These are phyloP conservation scores for Ustilago nuda DNA, from an alignment of 1,284 basidiomycete species.

Conservation along the genomic window DNA sequence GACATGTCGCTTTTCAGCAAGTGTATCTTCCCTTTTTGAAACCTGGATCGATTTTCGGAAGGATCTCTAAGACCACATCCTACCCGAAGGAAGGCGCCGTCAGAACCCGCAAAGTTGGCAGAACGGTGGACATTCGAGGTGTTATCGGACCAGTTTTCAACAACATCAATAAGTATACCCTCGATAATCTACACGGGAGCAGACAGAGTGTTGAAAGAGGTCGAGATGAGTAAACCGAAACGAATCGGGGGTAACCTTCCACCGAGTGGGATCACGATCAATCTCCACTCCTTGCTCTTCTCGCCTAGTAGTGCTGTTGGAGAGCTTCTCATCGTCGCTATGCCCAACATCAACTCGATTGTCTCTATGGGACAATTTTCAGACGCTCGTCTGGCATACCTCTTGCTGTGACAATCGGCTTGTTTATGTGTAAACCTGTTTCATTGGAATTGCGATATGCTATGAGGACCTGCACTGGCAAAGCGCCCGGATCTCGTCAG, in stretches of 20 bases:
- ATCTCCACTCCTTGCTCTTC: too few relatives aligned
- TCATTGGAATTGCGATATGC: slow-evolving; percentile 7
- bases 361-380: too few relatives aligned
- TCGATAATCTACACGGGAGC: background rate
- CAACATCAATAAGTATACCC: background rate
- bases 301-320: too few relatives aligned
- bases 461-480: slow-evolving; percentile 29
- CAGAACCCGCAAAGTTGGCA: background rate
- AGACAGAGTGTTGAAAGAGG: background rate
- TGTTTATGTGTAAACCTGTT: background rate
- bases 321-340: background rate
- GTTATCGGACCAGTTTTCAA: background rate
- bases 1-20: slow-evolving; percentile 13
- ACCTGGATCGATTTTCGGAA: slow-evolving; percentile 1
- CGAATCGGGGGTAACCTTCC: too few relatives aligned
- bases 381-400: too few relatives aligned
- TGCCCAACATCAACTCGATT: background rate
- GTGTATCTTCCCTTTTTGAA: background rate
- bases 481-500: slow-evolving; percentile 50
- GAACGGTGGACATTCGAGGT: background rate
- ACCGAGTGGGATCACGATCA: too few relatives aligned
- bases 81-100: background rate
- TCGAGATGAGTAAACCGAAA: background rate
- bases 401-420: too few relatives aligned
- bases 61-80: background rate